These are phyloP conservation scores for Tillandsia leiboldiana DNA, from an alignment of 176 grass and related monocot species.

Conservation along the genomic window DNA sequence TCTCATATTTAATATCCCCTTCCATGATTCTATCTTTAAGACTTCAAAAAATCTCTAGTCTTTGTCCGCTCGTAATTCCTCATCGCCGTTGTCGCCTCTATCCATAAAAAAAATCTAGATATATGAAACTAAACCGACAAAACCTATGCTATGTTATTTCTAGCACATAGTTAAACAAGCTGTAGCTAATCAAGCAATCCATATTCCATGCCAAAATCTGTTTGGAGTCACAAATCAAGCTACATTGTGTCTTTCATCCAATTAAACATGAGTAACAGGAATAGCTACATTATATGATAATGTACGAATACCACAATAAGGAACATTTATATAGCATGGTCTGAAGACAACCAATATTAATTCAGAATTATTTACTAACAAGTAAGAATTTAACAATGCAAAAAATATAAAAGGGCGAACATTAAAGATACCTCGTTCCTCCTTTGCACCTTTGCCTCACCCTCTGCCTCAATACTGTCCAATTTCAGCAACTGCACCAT, in stretches of 20 bases:
- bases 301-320: not conserved
- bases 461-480: conserved; percentile 79
- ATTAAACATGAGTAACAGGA: not conserved
- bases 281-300: not conserved
- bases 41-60: too few relatives aligned
- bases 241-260: not conserved
- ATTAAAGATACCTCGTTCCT: conserved; percentile 55
- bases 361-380: too few relatives aligned
- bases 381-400: too few relatives aligned
- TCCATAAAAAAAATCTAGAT: too few relatives aligned
- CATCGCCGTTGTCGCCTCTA: too few relatives aligned
- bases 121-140: too few relatives aligned
- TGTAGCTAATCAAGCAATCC: not conserved
- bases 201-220: not conserved
- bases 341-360: too few relatives aligned
- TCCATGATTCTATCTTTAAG: too few relatives aligned
- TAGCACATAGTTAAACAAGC: not conserved
- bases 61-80: too few relatives aligned
- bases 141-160: too few relatives aligned
- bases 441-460: conserved; percentile 73
- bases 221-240: not conserved
- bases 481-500: conserved; percentile 88
- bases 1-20: too few relatives aligned
- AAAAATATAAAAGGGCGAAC: not conserved
- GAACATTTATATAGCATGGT: too few relatives aligned